phyloP scores from a whole-genome alignment of 1,139 yeast genomes.

The Magnusiomyces suaveolens region DNA sequence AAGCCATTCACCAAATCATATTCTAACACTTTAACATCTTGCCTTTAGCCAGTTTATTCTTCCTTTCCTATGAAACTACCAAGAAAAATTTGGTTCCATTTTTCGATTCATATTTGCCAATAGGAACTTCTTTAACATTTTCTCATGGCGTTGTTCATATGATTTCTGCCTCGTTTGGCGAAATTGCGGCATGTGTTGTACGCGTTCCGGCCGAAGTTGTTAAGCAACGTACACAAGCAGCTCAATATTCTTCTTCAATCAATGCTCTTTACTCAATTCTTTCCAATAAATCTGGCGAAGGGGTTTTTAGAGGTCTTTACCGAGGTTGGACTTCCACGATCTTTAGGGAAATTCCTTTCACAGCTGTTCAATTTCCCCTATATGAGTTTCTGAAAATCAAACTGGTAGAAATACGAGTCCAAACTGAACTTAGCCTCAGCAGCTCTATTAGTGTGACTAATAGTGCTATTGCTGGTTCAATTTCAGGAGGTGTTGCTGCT shows the following conservation, averaged over 20 bases:
- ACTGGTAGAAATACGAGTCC: too few relatives aligned
- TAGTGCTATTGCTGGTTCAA: slow-evolving; percentile 90
- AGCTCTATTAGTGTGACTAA: too few relatives aligned
- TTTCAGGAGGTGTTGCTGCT: slow-evolving; percentile 94
- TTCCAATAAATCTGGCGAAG: slow-evolving; percentile 60
- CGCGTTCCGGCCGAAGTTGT: slow-evolving; percentile 96
- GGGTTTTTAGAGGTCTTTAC: slow-evolving; percentile 65
- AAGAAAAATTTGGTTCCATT: slow-evolving; percentile 48
- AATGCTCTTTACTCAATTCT: slow-evolving; percentile 57
- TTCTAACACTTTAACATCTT: slow-evolving; percentile 29
- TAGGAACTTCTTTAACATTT: neutral
- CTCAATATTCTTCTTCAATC: slow-evolving; percentile 49
- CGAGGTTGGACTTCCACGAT: slow-evolving; percentile 92
- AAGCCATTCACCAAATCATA: neutral
- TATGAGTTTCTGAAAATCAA: slow-evolving; percentile 81
- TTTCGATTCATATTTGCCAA: slow-evolving; percentile 9
- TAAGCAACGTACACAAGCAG: slow-evolving; percentile 87
- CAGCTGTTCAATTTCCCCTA: slow-evolving; percentile 87
- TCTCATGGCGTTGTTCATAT: slow-evolving; percentile 50
- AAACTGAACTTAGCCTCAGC: slow-evolving; percentile 34
- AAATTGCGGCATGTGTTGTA: slow-evolving; percentile 82
- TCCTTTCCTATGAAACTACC: slow-evolving; percentile 75
- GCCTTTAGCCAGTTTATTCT: slow-evolving; percentile 82
- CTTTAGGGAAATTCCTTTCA: slow-evolving; percentile 91
- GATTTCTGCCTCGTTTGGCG: slow-evolving; percentile 83